A percentile compares a stretch with the other conserved stretches of the same genome.
Evolutionary conservation across 257 asterid genomes (phyloP).

Genomic region (Dorcoceras hygrometricum): DNA sequence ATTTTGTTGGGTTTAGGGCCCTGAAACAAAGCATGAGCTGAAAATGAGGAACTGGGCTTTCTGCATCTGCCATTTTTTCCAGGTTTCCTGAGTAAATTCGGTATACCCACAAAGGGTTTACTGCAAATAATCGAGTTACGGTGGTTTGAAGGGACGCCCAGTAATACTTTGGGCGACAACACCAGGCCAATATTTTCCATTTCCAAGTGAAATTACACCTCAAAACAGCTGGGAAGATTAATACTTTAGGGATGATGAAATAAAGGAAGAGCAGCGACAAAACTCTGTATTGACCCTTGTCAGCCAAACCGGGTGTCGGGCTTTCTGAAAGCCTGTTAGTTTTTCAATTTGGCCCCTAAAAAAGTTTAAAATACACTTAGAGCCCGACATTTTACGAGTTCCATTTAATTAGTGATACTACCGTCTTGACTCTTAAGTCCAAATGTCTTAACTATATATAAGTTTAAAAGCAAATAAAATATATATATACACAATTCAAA

Average conservation of each 20-base stretch:
- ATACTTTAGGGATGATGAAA: too few species aligned
- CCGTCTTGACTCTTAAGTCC: too few species aligned
- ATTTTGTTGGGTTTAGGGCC: constrained; percentile 45
- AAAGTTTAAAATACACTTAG: background rate
- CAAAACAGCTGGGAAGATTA: background rate
- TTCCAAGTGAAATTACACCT: background rate
- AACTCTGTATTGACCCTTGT: too few species aligned
- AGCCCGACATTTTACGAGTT: constrained; percentile 23
- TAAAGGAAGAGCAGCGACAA: too few species aligned
- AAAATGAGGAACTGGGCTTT: constrained; percentile 37
- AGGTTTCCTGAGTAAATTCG: constrained; percentile 39
- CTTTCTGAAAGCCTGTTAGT: too few species aligned
- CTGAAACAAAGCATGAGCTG: constrained; percentile 42
- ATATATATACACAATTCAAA: too few species aligned
- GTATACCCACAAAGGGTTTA: constrained; percentile 58
- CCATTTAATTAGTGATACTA: too few species aligned
- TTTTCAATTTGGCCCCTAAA: too few species aligned
- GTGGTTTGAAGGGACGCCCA: constrained; percentile 57
- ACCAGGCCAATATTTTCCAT: constrained; percentile 65
- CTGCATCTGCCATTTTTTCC: constrained; percentile 29
- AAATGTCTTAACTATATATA: too few species aligned
- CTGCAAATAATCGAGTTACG: constrained; percentile 37
- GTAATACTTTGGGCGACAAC: constrained; percentile 63
- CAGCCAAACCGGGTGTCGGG: too few species aligned
- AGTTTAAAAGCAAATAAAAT: too few species aligned